phyloP scores from a whole-genome alignment of 1,284 basidiomycete genomes.

The Neotropicomus parvogracilis region DNA sequence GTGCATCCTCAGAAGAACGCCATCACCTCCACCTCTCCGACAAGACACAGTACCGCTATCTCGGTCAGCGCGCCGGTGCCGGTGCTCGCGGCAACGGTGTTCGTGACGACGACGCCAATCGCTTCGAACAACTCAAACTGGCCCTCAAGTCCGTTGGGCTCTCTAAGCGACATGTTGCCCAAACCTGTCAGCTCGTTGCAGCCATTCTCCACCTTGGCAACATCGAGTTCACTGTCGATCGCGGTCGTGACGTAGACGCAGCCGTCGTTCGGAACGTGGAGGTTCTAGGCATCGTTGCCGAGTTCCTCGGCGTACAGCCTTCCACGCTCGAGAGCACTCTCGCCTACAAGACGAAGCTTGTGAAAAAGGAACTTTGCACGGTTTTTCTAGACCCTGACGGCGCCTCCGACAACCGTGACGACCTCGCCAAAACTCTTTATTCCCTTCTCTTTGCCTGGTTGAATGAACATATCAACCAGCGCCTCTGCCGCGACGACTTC shows the following conservation, averaged over 20 bases:
- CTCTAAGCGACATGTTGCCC: constrained; percentile 89
- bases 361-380: constrained; percentile 93
- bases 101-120: constrained; percentile 72
- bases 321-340: constrained; percentile 79
- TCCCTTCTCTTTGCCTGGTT: constrained; percentile 95
- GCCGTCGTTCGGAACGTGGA: constrained; percentile 84
- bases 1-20: constrained; percentile 84
- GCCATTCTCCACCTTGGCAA: constrained; percentile 96
- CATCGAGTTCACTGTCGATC: constrained; percentile 88
- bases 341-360: constrained; percentile 88
- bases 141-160: constrained; percentile 92
- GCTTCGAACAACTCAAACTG: constrained; percentile 90
- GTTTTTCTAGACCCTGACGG: constrained; percentile 94
- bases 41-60: constrained; percentile 78
- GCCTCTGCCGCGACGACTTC: constrained; percentile 89
- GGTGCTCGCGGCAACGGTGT: constrained; percentile 42
- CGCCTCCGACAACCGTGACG: constrained; percentile 89
- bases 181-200: constrained; percentile 91
- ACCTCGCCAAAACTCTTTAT: constrained; percentile 90
- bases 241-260: constrained; percentile 79
- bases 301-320: constrained; percentile 85
- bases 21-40: constrained; percentile 81
- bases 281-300: constrained; percentile 76
- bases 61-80: constrained; percentile 60
- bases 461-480: constrained; percentile 94